These are phyloP conservation scores for Roridomyces roridus DNA, from an alignment of 768 basidiomycete species.

Conservation along the genomic window DNA sequence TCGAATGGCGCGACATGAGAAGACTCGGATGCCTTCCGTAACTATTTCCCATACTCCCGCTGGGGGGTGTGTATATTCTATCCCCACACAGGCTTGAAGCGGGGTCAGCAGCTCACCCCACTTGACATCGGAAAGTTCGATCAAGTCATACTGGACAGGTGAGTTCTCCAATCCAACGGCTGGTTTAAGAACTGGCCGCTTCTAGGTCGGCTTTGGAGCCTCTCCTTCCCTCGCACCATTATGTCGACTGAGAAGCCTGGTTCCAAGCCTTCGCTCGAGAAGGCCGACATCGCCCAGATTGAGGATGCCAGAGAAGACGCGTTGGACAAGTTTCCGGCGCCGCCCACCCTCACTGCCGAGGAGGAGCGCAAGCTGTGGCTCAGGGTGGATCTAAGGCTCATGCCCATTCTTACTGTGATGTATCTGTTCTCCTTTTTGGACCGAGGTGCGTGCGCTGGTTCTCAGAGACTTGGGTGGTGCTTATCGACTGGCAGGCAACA, in stretches of 20 bases:
- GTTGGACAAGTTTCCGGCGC: slow-evolving; percentile 48
- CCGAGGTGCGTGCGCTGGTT: slow-evolving; percentile 48
- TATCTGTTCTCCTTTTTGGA: slow-evolving; percentile 72
- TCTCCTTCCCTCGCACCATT: slow-evolving; percentile 9
- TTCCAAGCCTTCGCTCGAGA: slow-evolving; percentile 24
- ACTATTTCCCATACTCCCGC: too few relatives aligned
- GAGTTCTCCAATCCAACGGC: too few relatives aligned
- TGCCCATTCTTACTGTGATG: slow-evolving; percentile 67
- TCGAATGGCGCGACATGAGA: too few relatives aligned
- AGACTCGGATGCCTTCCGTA: too few relatives aligned
- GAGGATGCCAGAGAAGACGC: slow-evolving; percentile 15
- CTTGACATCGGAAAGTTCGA: too few relatives aligned
- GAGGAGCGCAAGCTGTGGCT: slow-evolving; percentile 61
- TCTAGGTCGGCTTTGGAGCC: neutral
- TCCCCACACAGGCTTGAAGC: too few relatives aligned
- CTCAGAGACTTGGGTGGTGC: neutral
- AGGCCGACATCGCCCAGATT: slow-evolving; percentile 11
- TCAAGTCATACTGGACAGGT: too few relatives aligned
- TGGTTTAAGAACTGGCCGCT: slow-evolving; percentile 7
- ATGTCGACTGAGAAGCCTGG: slow-evolving; percentile 18
- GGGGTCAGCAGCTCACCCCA: too few relatives aligned
- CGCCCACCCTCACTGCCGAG: slow-evolving; percentile 50
- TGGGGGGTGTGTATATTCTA: too few relatives aligned
- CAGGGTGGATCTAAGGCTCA: slow-evolving; percentile 62
- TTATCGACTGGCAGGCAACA: slow-evolving; percentile 50